Evolutionary conservation across 345 rosid genomes (phyloP).

Genomic region (Psidium friedrichsthalianum): DNA sequence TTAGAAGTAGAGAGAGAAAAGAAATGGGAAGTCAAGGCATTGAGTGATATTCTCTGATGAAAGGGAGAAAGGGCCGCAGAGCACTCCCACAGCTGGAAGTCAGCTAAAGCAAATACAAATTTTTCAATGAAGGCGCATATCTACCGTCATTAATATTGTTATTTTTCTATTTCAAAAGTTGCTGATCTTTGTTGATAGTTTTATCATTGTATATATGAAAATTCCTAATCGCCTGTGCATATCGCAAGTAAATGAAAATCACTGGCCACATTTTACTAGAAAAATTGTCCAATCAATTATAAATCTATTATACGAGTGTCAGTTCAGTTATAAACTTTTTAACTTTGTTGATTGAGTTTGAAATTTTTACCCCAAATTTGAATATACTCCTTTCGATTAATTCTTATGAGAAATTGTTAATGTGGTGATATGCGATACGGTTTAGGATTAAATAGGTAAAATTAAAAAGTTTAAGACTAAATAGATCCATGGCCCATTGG

Average conservation of each 20-base stretch:
- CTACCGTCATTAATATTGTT: not conserved
- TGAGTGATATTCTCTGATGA: not conserved
- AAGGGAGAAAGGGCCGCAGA: not conserved
- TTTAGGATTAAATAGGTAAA: not conserved
- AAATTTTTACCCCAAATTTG: not conserved
- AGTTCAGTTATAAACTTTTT: not conserved
- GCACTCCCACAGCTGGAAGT: not conserved
- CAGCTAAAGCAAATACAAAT: not conserved
- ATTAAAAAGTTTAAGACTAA: not conserved
- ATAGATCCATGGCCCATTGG: not conserved
- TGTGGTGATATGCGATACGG: not conserved
- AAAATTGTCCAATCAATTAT: not conserved
- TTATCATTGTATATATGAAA: not conserved
- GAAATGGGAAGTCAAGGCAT: not conserved
- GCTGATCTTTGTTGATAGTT: not conserved
- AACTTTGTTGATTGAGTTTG: not conserved
- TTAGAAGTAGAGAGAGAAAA: not conserved
- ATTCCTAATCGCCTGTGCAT: not conserved
- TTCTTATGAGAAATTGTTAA: not conserved
- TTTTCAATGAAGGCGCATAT: not conserved
- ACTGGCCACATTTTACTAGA: not conserved
- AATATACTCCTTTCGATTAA: accelerated
- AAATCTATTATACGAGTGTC: not conserved
- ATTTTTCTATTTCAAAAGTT: not conserved
- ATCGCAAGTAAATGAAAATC: not conserved